Percentiles rank a stretch among this genome's conserved stretches.
phyloP scores from a whole-genome alignment of 805 yeast genomes.

The Groenewaldozyma salmanticensis region DNA sequence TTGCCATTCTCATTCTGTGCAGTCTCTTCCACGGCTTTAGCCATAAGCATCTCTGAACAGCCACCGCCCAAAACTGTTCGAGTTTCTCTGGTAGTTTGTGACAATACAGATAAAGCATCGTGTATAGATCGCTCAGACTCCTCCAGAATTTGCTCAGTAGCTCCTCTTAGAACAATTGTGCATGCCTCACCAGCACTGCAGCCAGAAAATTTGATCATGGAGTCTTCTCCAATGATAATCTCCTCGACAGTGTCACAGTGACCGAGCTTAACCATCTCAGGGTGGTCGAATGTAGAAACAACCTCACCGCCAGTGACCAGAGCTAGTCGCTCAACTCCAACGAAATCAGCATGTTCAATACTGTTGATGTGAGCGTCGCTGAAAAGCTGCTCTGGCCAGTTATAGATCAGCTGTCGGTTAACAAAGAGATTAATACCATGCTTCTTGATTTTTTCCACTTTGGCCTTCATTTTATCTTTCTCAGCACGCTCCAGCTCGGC shows the following conservation, averaged over 20 bases:
- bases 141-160: slow-evolving; percentile 91
- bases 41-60: slow-evolving; percentile 92
- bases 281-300: slow-evolving; percentile 89
- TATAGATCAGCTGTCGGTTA: slow-evolving; percentile 93
- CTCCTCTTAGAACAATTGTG: slow-evolving; percentile 91
- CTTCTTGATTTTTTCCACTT: slow-evolving; percentile 80
- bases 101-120: slow-evolving; percentile 89
- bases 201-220: slow-evolving; percentile 87
- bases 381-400: slow-evolving; percentile 94
- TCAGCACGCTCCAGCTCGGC: slow-evolving; percentile 94
- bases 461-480: slow-evolving; percentile 81
- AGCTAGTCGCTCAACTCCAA: slow-evolving; percentile 93
- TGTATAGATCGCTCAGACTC: slow-evolving; percentile 96
- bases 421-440: slow-evolving; percentile 85
- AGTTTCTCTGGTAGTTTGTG: slow-evolving; percentile 89
- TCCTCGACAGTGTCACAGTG: slow-evolving; percentile 87
- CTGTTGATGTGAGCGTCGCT: slow-evolving; percentile 81
- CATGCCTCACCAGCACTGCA: slow-evolving; percentile 94
- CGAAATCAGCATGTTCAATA: slow-evolving; percentile 97
- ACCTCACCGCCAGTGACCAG: slow-evolving; percentile 98
- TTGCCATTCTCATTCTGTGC: slow-evolving; percentile 92
- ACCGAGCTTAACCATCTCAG: slow-evolving; percentile 79
- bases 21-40: slow-evolving; percentile 86
- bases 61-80: slow-evolving; percentile 93
- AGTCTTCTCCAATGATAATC: slow-evolving; percentile 84